These are phyloP conservation scores for Isatis lusitanica DNA, from an alignment of 441 rosid species.

Conservation along the genomic window DNA sequence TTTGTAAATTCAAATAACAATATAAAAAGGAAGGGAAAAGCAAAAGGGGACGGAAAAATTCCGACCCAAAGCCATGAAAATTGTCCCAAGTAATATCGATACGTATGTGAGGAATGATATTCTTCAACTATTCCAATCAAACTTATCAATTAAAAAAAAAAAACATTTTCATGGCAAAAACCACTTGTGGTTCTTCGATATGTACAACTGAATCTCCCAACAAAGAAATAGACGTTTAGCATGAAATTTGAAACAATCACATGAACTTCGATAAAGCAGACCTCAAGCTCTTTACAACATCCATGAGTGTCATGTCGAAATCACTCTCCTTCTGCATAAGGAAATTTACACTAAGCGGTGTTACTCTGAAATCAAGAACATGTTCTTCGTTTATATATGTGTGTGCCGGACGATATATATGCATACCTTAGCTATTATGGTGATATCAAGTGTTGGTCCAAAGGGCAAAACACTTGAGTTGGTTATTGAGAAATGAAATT, in stretches of 20 bases:
- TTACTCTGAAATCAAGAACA: not conserved
- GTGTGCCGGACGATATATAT: not conserved
- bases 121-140: not conserved
- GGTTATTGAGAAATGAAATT: slow-evolving; percentile 45
- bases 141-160: not conserved
- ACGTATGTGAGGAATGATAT: not conserved
- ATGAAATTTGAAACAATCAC: slow-evolving; percentile 28
- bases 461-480: slow-evolving; percentile 57
- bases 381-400: not conserved
- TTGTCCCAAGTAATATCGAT: not conserved
- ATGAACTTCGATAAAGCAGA: slow-evolving; percentile 46
- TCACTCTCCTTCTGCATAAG: slow-evolving; percentile 61
- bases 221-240: not conserved
- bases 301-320: slow-evolving; percentile 54
- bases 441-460: slow-evolving; percentile 65
- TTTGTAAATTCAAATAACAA: not conserved
- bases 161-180: slow-evolving; percentile 7
- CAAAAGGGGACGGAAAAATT: not conserved
- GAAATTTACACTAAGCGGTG: not conserved
- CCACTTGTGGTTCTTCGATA: not conserved
- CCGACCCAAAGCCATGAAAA: slow-evolving; percentile 10
- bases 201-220: not conserved
- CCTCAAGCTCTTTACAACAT: slow-evolving; percentile 60
- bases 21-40: not conserved
- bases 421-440: slow-evolving; percentile 66